Evolutionary conservation across 495 filamentous ascomycete genomes (phyloP), one percentile per base, ranked within the genome.

Genomic region (Beverwykella pulmonaria): DNA sequence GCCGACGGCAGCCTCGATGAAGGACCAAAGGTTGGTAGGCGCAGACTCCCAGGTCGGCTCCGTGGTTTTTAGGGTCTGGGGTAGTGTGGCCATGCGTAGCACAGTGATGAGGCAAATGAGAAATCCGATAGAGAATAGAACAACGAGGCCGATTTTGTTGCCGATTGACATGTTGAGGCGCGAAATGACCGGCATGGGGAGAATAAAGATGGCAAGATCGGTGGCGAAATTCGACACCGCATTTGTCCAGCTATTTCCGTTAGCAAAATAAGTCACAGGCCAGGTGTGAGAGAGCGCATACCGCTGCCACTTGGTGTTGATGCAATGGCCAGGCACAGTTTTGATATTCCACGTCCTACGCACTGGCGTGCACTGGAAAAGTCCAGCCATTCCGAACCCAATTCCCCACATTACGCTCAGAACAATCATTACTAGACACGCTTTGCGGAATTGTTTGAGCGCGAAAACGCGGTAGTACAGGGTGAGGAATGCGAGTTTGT

Each of bases 21-120:
- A 54, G 17, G 52, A 54, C 52, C 52, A 54, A 1, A 54, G 52
- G n/a, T 54, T 54, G 2, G 52, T 54, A 9, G 52, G 52, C 12
- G 52, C 52, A 5, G 52, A 54, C 29, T 54, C 52, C 52, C 52
- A 54, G 8, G 52, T 54, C 10, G 52, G 52, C 52, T 54, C 52
- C 14, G 25, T 54, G 27, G 52, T 32, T 30, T 54, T 54, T 1
- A 54, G 26, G 1, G 52, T 54, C 8, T 29, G 52, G 5, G 52
- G 52, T 54, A 54, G 17, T 8, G 52, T 54, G 10, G 52, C 52
- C 52, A 54, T 54, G 27, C 52, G 52, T 9, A 54, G 52, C 26
- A 54, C 23, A 2, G 52, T 54, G 17, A 54, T 54, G 52, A 54
- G 52, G 27, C 52, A 54, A 15, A 54, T 54, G 52, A 54, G 29